Base-by-base conservation (phyloP, 345 rosid genomes). In the Sonneratia caseolaris region DNA sequence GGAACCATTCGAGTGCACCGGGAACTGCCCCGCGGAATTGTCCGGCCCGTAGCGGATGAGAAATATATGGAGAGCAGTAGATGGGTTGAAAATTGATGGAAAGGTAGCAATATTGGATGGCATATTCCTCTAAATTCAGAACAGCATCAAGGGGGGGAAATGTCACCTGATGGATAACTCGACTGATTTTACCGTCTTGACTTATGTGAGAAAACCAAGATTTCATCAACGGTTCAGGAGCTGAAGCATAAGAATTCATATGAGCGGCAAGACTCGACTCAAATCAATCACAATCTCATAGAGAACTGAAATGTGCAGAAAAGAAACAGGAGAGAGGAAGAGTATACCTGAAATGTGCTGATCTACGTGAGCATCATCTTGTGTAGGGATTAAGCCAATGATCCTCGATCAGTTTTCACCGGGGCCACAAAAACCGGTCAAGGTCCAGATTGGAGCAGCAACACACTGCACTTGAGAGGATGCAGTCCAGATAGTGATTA, bases 1-100 rank as follows among this genome's bases (percentile, higher is more conserved):
- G 40, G 70, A 42, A 3, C 75, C 78, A 18, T 84, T 84, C 36
- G 82, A 66, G 66, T 74, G 57, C 1, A 37, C 78, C 0, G 84
- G 51, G 81, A 84, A 84, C 49, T 81, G 66, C 4, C 88, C 90
- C 0, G 88, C 81, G 18, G 82, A 75, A 18, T 4, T 53, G 75
- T 84, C 76, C 24, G 80, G 67, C 38, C 78, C 71, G 71, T 84
- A 82, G 76, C 86, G 3, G 45, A 42, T 42, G 45, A 42, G 45
- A 27, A 27, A 27, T 27, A 27, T 27, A 27, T 27, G 32, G 32
- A 27, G 32, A 27, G 32, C 32, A 27, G 32, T 27, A 27, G 61
- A 4, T 6, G 7, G 42, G 73, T 71, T 13, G 64, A 37, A 56
- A 38, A 9, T 27, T 22, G 45, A 21, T 15, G 38, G 15, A 37